phyloP scores from a whole-genome alignment of 2,329 filamentous ascomycete species.

The Stagonosporopsis cucurbitacearum region DNA sequence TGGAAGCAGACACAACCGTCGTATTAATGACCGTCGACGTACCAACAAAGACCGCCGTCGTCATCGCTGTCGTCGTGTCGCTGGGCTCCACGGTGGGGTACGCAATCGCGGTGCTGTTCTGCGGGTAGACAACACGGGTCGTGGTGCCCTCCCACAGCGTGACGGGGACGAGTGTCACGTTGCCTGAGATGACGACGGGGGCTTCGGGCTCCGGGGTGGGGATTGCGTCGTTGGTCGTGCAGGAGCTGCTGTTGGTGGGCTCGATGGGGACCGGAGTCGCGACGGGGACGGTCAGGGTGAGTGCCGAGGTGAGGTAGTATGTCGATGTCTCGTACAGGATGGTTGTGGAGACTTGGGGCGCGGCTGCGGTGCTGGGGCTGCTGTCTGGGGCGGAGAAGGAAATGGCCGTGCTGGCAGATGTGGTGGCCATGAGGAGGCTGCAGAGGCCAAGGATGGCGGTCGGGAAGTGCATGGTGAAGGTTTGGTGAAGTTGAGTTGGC shows the following conservation, averaged over 20 bases:
- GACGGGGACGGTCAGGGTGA: not conserved
- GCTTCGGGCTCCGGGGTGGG: not conserved
- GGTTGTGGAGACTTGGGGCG: constrained; percentile 1
- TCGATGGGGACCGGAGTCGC: not conserved
- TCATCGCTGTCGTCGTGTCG: not conserved
- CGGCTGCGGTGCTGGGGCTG: not conserved
- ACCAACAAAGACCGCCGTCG: not conserved
- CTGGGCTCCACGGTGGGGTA: not conserved
- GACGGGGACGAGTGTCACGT: constrained; percentile 4
- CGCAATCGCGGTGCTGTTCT: constrained; percentile 10
- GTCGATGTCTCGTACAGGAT: constrained; percentile 11
- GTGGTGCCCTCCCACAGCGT: constrained; percentile 11
- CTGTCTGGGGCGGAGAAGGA: constrained; percentile 3
- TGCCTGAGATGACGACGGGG: not conserved
- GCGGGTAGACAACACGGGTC: constrained; percentile 5
- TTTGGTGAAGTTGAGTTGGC: not conserved
- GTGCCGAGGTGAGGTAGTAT: not conserved
- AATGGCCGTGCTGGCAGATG: constrained; percentile 1
- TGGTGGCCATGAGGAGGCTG: constrained; percentile 9
- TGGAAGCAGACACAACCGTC: not conserved
- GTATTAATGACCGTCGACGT: not conserved
- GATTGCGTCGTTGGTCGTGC: not conserved
- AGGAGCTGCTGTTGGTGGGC: not conserved
- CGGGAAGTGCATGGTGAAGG: constrained; percentile 1
- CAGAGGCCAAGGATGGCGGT: not conserved